Evolutionary conservation across 2,329 filamentous ascomycete species (phyloP).

Genomic region (Claviceps quebecensis): DNA sequence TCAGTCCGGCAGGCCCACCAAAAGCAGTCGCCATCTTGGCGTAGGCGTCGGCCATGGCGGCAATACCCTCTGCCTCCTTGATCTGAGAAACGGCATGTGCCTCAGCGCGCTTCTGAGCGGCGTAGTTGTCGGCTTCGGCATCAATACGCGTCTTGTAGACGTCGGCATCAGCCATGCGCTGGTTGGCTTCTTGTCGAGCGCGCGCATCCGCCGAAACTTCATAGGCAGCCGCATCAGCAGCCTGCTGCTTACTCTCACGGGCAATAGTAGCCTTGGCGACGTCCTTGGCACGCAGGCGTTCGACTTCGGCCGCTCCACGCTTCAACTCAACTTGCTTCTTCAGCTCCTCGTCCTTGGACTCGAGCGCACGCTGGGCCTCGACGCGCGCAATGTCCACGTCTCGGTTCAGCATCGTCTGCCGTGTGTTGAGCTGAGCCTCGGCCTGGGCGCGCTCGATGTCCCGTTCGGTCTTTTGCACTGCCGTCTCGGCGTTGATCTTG

Average conservation of each 20-base stretch:
- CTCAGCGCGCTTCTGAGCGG: slow-evolving; percentile 37
- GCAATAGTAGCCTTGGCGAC: slow-evolving; percentile 64
- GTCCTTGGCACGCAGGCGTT: slow-evolving; percentile 61
- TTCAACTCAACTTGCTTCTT: slow-evolving; percentile 65
- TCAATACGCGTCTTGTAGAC: slow-evolving; percentile 36
- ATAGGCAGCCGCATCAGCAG: slow-evolving; percentile 52
- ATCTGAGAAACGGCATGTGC: slow-evolving; percentile 46
- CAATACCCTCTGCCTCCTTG: slow-evolving; percentile 63
- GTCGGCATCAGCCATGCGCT: slow-evolving; percentile 37
- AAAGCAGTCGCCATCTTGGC: slow-evolving; percentile 55
- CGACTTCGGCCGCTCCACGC: slow-evolving; percentile 66
- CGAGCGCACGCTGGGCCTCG: slow-evolving; percentile 55
- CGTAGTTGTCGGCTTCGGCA: slow-evolving; percentile 25
- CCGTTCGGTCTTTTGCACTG: slow-evolving; percentile 70
- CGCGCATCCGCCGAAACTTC: slow-evolving; percentile 48
- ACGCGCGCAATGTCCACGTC: slow-evolving; percentile 67
- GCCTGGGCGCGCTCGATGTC: slow-evolving; percentile 70
- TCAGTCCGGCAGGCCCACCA: slow-evolving; percentile 61
- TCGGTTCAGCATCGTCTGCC: slow-evolving; percentile 57
- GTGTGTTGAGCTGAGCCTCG: slow-evolving; percentile 60
- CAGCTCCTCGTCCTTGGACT: slow-evolving; percentile 66
- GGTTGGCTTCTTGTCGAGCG: slow-evolving; percentile 37
- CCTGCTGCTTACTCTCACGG: slow-evolving; percentile 54
- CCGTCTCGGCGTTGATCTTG: slow-evolving; percentile 76
- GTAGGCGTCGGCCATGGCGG: slow-evolving; percentile 72